phyloP scores from a whole-genome alignment of 192 early-diverging fungal genomes.

The Coemansia sp. region DNA sequence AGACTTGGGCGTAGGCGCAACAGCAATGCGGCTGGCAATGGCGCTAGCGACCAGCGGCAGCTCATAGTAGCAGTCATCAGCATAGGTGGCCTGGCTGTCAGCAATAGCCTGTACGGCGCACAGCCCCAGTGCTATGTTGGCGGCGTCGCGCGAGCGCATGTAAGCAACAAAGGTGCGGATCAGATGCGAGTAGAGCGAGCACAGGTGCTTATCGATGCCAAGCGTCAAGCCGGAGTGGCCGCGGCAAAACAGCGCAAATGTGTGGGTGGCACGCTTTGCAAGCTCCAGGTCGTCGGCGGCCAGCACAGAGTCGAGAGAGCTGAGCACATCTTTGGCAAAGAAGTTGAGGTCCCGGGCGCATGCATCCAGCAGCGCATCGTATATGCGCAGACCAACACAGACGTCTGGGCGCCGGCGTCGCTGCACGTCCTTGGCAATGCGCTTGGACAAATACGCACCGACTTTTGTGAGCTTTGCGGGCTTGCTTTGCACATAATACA shows the following conservation, averaged over 20 bases:
- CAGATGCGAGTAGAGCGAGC: conserved; percentile 58
- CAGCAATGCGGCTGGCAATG: conserved; percentile 40
- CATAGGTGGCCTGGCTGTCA: conserved; percentile 64
- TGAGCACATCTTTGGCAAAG: conserved; percentile 79
- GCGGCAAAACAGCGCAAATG: conserved; percentile 71
- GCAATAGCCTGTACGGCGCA: conserved; percentile 63
- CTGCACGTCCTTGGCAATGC: conserved; percentile 63
- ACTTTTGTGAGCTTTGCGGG: conserved; percentile 91
- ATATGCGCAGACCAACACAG: conserved; percentile 72
- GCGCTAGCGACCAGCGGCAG: conserved; percentile 61
- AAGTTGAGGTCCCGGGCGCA: conserved; percentile 77
- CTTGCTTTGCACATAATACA: conserved; percentile 84
- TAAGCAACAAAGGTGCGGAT: conserved; percentile 57
- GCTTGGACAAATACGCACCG: conserved; percentile 75
- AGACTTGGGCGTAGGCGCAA: neutral
- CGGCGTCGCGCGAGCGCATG: conserved; percentile 17
- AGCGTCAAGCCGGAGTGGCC: conserved; percentile 70
- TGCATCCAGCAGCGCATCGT: conserved; percentile 66
- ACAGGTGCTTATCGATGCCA: conserved; percentile 66
- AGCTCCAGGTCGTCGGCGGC: conserved; percentile 62
- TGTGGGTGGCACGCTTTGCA: conserved; percentile 58
- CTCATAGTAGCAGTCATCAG: conserved; percentile 61
- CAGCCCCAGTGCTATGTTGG: conserved; percentile 57
- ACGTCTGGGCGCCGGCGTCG: conserved; percentile 64
- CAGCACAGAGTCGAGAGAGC: conserved; percentile 63